Conservation (phyloP, 78 protist species). For the Cyanophora paradoxa region DNA sequence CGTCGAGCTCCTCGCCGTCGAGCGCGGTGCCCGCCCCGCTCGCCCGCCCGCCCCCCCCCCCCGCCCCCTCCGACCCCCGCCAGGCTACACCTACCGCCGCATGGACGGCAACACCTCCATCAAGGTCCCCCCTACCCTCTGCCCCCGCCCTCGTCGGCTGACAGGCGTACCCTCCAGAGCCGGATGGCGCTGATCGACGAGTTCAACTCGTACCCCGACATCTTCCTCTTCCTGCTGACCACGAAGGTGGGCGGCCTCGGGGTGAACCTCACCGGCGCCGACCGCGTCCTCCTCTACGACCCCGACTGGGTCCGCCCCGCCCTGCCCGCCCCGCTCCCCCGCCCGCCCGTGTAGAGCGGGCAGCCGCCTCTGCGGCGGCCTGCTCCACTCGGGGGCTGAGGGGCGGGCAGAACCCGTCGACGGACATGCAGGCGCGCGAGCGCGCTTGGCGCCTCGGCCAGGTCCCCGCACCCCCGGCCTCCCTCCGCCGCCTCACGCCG, state of each 20-base stretch:
- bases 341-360: too few species aligned
- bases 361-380: too few species aligned
- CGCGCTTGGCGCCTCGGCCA: conserved; percentile 95
- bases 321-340: too few species aligned
- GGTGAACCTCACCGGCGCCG: conserved; percentile 90
- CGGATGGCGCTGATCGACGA: conserved; percentile 41
- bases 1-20: conserved; percentile 45
- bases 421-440: conserved; percentile 88
- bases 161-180: too few species aligned
- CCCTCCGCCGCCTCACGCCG: not conserved
- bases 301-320: too few species aligned
- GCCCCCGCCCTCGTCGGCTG: too few species aligned
- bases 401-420: conserved; percentile 70
- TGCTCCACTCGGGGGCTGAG: too few species aligned
- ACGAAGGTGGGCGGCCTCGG: conserved; percentile 93
- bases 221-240: conserved; percentile 84
- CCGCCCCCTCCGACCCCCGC: too few species aligned
- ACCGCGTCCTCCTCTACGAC: conserved; percentile 86
- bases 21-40: too few species aligned
- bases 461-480: conserved; percentile 14
- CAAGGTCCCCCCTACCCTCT: too few species aligned
- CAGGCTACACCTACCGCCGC: conserved; percentile 40
- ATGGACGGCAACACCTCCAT: conserved; percentile 90
- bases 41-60: too few species aligned
- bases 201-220: conserved; percentile 39